Conservation (phyloP, 306 rosid species). For the Glycine soja region DNA sequence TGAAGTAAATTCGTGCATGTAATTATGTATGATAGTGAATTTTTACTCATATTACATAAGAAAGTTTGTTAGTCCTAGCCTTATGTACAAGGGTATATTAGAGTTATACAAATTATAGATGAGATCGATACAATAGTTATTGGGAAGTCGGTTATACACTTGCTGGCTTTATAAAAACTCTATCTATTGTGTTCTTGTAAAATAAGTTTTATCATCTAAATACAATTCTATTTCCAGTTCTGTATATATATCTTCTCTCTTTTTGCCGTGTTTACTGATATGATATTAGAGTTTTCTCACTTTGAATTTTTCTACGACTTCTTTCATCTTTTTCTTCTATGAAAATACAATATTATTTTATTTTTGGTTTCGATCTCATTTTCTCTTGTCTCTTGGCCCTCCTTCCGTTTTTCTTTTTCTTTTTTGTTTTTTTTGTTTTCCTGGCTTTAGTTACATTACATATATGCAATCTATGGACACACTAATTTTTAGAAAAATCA, state of each 20-base stretch:
- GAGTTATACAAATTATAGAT: background rate
- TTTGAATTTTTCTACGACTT: too few species aligned
- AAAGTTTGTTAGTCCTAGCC: background rate
- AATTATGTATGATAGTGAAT: background rate
- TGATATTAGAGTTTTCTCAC: too few species aligned
- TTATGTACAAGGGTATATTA: background rate
- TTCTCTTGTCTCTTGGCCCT: too few species aligned
- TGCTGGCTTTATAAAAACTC: background rate
- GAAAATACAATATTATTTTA: too few species aligned
- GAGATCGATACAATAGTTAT: background rate
- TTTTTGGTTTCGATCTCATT: too few species aligned
- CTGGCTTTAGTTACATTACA: too few species aligned
- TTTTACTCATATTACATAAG: background rate
- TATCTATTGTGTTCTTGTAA: background rate
- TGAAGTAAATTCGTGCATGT: background rate
- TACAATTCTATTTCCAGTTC: background rate
- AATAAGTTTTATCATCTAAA: background rate
- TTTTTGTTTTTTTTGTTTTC: too few species aligned
- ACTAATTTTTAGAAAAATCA: too few species aligned
- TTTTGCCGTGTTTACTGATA: background rate
- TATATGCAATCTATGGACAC: too few species aligned
- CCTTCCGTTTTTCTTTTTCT: too few species aligned
- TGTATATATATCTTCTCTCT: background rate
- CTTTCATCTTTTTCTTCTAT: too few species aligned
- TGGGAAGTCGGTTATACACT: background rate